These are phyloP conservation scores for Acer yangbiense DNA, from an alignment of 345 rosid genomes.

Conservation along the genomic window DNA sequence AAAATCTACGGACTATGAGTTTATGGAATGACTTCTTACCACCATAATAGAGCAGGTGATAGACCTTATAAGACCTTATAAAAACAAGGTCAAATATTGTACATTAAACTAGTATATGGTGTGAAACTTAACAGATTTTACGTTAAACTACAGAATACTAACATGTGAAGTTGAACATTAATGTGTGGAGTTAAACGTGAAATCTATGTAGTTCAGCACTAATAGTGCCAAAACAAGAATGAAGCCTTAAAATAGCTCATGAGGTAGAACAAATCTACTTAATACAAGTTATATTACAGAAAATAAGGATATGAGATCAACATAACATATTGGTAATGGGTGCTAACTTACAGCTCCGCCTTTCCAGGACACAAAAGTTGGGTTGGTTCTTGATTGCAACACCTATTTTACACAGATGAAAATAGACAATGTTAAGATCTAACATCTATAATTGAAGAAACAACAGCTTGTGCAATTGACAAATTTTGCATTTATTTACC, in stretches of 20 bases:
- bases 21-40: background rate
- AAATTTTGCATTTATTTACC: background rate
- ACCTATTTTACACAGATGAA: constrained; percentile 43
- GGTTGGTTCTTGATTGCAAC: constrained; percentile 73
- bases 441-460: constrained; percentile 3
- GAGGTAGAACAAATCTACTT: background rate
- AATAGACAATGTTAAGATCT: constrained; percentile 28
- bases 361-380: constrained; percentile 73
- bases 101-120: background rate
- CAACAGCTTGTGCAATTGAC: background rate
- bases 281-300: background rate
- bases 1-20: background rate
- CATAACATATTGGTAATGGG: background rate
- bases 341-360: constrained; percentile 78
- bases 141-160: background rate
- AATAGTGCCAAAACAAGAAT: background rate
- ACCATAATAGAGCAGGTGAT: background rate
- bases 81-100: background rate
- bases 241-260: background rate
- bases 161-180: background rate
- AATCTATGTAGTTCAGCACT: background rate
- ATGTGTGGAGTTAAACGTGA: background rate
- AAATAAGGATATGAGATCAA: background rate
- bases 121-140: background rate
- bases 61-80: background rate